phyloP scores from a whole-genome alignment of 768 basidiomycete species.

The Leccinum ochraceum region DNA sequence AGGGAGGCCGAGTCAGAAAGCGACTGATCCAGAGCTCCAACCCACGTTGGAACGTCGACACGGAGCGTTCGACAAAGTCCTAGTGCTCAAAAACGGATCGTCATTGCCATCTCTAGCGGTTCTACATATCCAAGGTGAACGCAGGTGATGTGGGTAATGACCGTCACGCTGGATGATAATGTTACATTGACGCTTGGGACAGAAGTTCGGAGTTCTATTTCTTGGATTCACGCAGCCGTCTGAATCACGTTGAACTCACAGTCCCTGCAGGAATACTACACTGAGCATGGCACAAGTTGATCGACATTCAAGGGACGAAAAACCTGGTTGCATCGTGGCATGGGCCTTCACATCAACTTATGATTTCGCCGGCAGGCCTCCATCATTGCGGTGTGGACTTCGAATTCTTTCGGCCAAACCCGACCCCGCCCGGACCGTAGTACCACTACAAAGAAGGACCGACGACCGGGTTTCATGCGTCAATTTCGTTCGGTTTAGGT shows the following conservation, averaged over 20 bases:
- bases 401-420: not conserved
- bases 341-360: too few species aligned
- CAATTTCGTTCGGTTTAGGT: not conserved
- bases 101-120: conserved; percentile 34
- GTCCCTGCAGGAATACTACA: not conserved
- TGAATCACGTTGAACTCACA: not conserved
- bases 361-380: too few species aligned
- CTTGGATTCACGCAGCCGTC: not conserved
- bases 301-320: not conserved
- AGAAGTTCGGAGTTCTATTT: not conserved
- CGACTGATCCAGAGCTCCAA: conserved; percentile 1
- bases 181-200: too few species aligned
- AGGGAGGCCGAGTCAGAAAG: conserved; percentile 27
- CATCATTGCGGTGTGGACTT: too few species aligned
- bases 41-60: not conserved
- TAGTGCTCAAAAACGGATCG: conserved; percentile 18
- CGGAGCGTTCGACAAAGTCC: not conserved
- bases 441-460: too few species aligned
- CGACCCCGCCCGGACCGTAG: too few species aligned
- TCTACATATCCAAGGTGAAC: not conserved
- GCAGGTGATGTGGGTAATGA: not conserved
- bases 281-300: not conserved
- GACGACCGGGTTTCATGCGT: too few species aligned
- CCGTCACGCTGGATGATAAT: not conserved
- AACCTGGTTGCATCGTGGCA: not conserved